Conservation (phyloP, 164 flowering plant species). For the Nymphaea colorata region DNA sequence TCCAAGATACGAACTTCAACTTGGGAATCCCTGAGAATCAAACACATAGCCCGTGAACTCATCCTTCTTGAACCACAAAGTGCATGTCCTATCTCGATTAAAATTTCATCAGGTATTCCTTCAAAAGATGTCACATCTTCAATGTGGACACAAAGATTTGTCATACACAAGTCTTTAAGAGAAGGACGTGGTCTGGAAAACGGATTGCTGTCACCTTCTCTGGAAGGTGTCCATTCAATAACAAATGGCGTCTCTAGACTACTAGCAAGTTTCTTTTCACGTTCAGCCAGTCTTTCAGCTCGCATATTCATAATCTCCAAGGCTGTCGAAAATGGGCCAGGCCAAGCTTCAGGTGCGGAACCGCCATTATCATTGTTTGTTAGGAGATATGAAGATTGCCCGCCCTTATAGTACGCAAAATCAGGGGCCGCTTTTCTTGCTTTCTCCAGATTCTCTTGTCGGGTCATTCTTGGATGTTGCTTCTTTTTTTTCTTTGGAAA, state of each 20-base stretch:
- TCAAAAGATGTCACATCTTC: conserved; percentile 60
- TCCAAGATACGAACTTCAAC: conserved; percentile 54
- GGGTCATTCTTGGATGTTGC: not conserved
- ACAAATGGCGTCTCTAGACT: conserved; percentile 2
- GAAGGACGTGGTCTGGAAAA: conserved; percentile 27
- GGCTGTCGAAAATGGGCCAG: conserved; percentile 94
- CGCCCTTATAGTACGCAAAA: not conserved
- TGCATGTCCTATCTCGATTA: conserved; percentile 35
- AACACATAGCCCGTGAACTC: conserved; percentile 36
- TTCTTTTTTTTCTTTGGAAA: not conserved
- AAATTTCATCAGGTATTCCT: conserved; percentile 44
- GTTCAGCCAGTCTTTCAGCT: conserved; percentile 13
- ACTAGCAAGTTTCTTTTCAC: not conserved
- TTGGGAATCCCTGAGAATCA: conserved; percentile 53
- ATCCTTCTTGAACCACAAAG: conserved; percentile 63
- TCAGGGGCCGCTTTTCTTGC: not conserved
- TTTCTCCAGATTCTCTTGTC: not conserved
- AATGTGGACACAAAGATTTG: conserved; percentile 41
- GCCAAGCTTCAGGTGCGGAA: conserved; percentile 60
- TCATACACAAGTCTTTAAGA: conserved; percentile 37
- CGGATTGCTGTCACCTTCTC: not conserved
- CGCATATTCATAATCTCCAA: conserved; percentile 63
- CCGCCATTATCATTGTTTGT: conserved; percentile 1
- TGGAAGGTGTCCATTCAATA: conserved; percentile 44
- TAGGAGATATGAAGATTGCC: not conserved